Evolutionary conservation across 768 basidiomycete genomes (phyloP), one percentile per base, ranked within the genome.

Genomic region (Tricholoma bakamatsutake): DNA sequence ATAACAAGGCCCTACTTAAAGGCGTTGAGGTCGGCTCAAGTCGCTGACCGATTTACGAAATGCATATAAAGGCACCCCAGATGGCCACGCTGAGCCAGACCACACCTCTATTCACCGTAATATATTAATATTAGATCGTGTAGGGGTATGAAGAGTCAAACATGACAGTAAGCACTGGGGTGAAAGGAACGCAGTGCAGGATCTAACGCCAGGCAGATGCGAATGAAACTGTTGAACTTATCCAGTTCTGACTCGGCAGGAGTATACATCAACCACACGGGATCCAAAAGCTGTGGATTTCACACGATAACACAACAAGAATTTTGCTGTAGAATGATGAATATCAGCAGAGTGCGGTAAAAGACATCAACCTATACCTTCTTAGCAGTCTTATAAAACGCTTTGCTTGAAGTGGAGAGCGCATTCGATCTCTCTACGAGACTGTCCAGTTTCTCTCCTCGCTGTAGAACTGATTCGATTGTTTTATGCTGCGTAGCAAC

Each of bases 341-440:
- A 37, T 35, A 55, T 66, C 54, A 64, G 59, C 46, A 39, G 27
- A 6, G 35, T 35, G 21, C 17, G 57, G 21, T 53, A 24, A 15
- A 46, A 56, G 48, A 30, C 52, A 28, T 4, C 45, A 24, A 11
- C n/a, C 18, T 80, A 51, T 54, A 93, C 95, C 88, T 95, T 96
- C 88, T 98, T 98, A 2, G 96, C 93, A 7, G 95, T 97, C 87
- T 98, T 97, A 78, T 98, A 98, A 69, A 99, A 99, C 88, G 92
- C 90, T 84, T 98, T 98, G 73, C 85, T 92, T 74, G 94, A 92
- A 13, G 83, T 76, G 37, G 93, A 92, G 54, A 98, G 72, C 33
- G 88, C 87, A 66, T 90, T 87, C 54, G 94, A 97, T 37, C 95
- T 83, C 64, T 98, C 95, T 11, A 98, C 96, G 8, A 98, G 77